Conservation (phyloP, 108 stramenopile species). For the Pseudonitzschia multistriata region DNA sequence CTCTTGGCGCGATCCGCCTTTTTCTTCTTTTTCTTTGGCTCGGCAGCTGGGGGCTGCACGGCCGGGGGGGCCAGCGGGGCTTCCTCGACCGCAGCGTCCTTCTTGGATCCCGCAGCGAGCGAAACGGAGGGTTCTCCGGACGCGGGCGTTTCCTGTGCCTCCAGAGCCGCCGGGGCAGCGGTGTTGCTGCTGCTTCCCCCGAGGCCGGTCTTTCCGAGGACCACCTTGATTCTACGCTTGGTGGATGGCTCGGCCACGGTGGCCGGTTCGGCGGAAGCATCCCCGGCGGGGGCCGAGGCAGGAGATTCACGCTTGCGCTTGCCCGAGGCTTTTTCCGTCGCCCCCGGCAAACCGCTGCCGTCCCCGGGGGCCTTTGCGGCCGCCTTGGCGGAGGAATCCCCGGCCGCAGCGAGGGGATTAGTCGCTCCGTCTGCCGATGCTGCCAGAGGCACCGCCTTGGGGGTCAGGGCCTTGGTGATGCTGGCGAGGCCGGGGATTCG, state of each 20-base stretch:
- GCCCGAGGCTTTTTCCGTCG: neutral
- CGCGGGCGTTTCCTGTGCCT: neutral
- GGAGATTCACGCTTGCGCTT: constrained; percentile 1
- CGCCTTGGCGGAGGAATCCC: neutral
- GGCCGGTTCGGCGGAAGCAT: neutral
- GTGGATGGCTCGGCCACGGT: neutral
- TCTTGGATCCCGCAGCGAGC: neutral
- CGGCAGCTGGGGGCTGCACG: neutral
- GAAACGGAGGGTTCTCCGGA: neutral
- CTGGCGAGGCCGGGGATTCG: constrained; percentile 1
- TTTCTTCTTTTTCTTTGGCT: constrained; percentile 16
- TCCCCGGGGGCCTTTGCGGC: neutral
- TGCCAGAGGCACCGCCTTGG: neutral
- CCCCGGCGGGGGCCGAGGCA: neutral
- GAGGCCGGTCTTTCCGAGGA: neutral
- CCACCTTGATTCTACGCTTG: constrained; percentile 1
- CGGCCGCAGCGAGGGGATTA: neutral
- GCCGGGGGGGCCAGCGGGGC: neutral
- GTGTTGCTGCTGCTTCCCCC: too few species aligned
- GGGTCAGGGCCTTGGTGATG: neutral
- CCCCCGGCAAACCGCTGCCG: neutral
- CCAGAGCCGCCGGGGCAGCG: too few species aligned
- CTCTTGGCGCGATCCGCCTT: constrained; percentile 10
- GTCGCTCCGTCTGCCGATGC: too few species aligned
- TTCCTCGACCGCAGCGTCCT: neutral